These are phyloP conservation scores for Scytalidium lignicola DNA, from an alignment of 2,329 filamentous ascomycete genomes.

Conservation along the genomic window DNA sequence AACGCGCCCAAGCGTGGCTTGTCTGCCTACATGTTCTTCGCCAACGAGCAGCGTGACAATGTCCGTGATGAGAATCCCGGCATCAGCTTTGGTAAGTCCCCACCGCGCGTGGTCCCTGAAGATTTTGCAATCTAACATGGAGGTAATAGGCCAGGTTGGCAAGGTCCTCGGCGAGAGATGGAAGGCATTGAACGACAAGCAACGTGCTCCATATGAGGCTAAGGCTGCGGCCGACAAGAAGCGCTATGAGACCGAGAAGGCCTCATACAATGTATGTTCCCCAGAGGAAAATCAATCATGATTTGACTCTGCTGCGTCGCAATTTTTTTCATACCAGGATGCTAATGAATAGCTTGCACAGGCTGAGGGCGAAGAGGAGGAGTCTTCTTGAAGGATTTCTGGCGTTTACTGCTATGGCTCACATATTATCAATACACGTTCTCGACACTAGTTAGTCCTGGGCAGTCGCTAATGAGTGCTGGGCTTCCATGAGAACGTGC, in stretches of 20 bases:
- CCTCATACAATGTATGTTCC: constrained; percentile 75
- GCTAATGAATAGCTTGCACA: constrained; percentile 34
- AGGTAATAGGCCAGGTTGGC: constrained; percentile 74
- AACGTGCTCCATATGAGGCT: constrained; percentile 89
- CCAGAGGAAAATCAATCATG: too few relatives aligned
- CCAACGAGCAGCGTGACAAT: constrained; percentile 98
- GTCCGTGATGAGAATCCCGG: constrained; percentile 98
- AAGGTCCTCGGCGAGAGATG: constrained; percentile 97
- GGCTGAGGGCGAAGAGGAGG: constrained; percentile 52
- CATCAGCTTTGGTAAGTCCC: constrained; percentile 77
- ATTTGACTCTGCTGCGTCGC: too few relatives aligned
- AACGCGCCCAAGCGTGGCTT: constrained; percentile 99
- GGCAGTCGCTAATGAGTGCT: constrained; percentile 7
- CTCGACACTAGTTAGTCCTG: constrained; percentile 11
- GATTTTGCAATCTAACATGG: constrained; percentile 11
- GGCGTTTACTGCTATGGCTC: constrained; percentile 5
- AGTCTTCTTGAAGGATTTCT: constrained; percentile 31
- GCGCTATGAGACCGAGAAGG: constrained; percentile 98
- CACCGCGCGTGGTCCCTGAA: neutral
- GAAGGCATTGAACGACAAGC: constrained; percentile 93
- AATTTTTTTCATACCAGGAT: too few relatives aligned
- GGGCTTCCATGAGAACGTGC: constrained; percentile 9
- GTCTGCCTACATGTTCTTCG: constrained; percentile 99
- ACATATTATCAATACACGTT: constrained; percentile 9
- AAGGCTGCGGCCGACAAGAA: constrained; percentile 98